Percentiles rank a stretch among this genome's conserved stretches.
Evolutionary conservation across 2,329 filamentous ascomycete species (phyloP).

Genomic region (Colletotrichum lindemuthianum): DNA sequence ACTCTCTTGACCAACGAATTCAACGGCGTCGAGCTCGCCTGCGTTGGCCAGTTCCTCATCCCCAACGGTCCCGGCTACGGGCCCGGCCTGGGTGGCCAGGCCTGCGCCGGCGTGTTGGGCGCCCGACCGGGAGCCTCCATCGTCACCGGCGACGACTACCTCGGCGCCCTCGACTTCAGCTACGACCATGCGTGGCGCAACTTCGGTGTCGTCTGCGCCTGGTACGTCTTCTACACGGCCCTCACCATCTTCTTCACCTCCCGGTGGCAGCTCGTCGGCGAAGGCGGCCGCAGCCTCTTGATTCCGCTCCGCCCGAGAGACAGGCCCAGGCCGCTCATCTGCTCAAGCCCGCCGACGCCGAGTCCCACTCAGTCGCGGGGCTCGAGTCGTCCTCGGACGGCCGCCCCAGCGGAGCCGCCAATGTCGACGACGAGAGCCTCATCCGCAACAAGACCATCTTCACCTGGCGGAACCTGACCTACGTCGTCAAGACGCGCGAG

Average conservation of each 20-base stretch:
- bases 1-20: constrained; percentile 79
- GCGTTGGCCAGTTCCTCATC: constrained; percentile 46
- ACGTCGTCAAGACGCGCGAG: constrained; percentile 40
- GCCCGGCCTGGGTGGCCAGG: background rate
- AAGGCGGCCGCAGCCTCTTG: constrained; percentile 5
- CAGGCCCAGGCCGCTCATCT: no score
- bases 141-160: constrained; percentile 37
- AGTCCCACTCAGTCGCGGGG: no score
- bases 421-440: background rate
- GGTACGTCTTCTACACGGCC: constrained; percentile 26
- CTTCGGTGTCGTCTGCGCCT: constrained; percentile 32
- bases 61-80: constrained; percentile 13
- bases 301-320: background rate
- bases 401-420: background rate
- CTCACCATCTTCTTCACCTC: constrained; percentile 8
- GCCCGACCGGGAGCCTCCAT: constrained; percentile 35
- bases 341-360: no score
- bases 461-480: constrained; percentile 27
- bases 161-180: constrained; percentile 31
- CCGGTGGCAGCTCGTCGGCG: constrained; percentile 7
- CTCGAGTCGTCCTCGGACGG: background rate
- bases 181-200: constrained; percentile 38
- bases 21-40: constrained; percentile 46
- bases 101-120: background rate
- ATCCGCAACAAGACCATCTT: constrained; percentile 12